Percentiles rank a stretch among this genome's conserved stretches.
Conservation (phyloP, 2,329 filamentous ascomycete species). For the Neoarthrinium moseri region DNA sequence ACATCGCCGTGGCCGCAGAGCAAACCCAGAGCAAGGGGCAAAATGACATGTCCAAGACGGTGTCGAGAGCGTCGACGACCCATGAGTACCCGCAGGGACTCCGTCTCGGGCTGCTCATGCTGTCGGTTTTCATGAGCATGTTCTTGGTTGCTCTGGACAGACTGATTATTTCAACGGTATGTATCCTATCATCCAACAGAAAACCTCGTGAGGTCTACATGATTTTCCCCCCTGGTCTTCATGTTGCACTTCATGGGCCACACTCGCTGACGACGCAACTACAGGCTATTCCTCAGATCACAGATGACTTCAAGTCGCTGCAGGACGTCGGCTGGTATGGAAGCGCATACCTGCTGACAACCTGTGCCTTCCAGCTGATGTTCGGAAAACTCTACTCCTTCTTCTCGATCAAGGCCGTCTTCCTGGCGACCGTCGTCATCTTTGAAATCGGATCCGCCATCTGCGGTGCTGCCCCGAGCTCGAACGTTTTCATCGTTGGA, state of each 20-base stretch:
- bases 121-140: conserved; percentile 33
- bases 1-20: not conserved
- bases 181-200: too few relatives aligned
- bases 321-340: conserved; percentile 39
- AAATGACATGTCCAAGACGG: conserved; percentile 7
- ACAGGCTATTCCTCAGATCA: conserved; percentile 35
- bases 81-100: conserved; percentile 32
- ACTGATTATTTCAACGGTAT: conserved; percentile 31
- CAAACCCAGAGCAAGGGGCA: conserved; percentile 13
- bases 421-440: conserved; percentile 28
- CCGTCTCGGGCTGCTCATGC: conserved; percentile 29
- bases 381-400: conserved; percentile 40
- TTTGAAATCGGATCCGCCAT: conserved; percentile 38
- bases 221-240: not conserved
- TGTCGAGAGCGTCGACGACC: conserved; percentile 10
- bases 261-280: not conserved
- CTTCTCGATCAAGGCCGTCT: conserved; percentile 32
- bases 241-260: not conserved
- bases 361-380: conserved; percentile 36
- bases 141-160: conserved; percentile 38
- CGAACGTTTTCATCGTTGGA: conserved; percentile 38
- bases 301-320: conserved; percentile 35
- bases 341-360: conserved; percentile 35
- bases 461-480: conserved; percentile 38
- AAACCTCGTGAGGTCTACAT: too few relatives aligned